These are phyloP conservation scores for Hylodesmum podocarpum DNA, from an alignment of 306 rosid genomes.

Conservation along the genomic window DNA sequence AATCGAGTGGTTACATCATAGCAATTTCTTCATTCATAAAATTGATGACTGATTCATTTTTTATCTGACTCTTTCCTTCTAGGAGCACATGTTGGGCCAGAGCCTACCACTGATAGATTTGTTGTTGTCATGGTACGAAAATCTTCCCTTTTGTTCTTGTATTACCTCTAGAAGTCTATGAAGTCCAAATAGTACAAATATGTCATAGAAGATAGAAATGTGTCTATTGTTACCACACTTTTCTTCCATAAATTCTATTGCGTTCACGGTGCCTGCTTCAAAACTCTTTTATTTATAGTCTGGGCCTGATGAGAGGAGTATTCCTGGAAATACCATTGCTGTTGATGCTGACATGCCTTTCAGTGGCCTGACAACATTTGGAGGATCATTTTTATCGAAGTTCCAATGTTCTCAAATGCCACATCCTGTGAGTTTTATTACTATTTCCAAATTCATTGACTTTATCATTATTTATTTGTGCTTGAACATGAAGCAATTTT, in stretches of 20 bases:
- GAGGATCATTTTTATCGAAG: conserved; percentile 87
- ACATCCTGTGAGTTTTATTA: conserved; percentile 72
- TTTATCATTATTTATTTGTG: not conserved
- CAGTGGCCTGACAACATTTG: conserved; percentile 74
- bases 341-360: conserved; percentile 98
- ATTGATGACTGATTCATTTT: not conserved
- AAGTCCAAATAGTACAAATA: not conserved
- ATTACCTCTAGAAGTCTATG: not conserved
- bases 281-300: conserved; percentile 50
- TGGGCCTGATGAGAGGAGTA: conserved; percentile 94
- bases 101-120: conserved; percentile 97
- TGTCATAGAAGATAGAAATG: not conserved
- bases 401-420: conserved; percentile 97
- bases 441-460: not conserved
- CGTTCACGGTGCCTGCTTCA: not conserved
- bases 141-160: not conserved
- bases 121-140: conserved; percentile 86
- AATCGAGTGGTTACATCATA: not conserved
- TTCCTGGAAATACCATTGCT: conserved; percentile 92
- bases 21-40: conserved; percentile 3
- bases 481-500: not conserved
- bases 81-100: conserved; percentile 99
- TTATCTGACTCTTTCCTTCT: not conserved
- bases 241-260: not conserved
- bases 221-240: not conserved